Conservation (phyloP, 495 filamentous ascomycete species). For the Aspergillus indologenus region DNA sequence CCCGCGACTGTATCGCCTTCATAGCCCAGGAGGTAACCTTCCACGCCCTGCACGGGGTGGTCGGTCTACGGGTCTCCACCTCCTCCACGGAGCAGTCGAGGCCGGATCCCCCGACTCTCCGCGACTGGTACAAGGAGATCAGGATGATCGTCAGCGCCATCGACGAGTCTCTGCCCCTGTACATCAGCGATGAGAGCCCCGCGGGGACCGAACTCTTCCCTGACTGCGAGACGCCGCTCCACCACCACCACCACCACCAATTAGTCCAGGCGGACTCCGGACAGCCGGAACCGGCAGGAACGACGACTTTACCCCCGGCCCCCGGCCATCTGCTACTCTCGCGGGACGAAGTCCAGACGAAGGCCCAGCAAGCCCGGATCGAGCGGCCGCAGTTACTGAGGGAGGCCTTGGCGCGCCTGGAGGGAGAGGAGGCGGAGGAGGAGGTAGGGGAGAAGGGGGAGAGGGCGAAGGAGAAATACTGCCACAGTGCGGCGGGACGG, state of each 20-base stretch:
- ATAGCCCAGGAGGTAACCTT: slow-evolving; percentile 38
- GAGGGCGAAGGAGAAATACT: slow-evolving; percentile 33
- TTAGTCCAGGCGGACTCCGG: too few relatives aligned
- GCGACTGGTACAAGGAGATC: slow-evolving; percentile 51
- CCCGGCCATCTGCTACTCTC: slow-evolving; percentile 34
- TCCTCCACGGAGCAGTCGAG: slow-evolving; percentile 34
- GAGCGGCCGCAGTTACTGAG: slow-evolving; percentile 28
- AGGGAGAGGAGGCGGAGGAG: slow-evolving; percentile 18
- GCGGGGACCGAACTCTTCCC: slow-evolving; percentile 37
- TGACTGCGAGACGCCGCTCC: slow-evolving; percentile 50
- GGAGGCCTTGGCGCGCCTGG: slow-evolving; percentile 23
- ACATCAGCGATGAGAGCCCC: slow-evolving; percentile 50
- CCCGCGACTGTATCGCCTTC: slow-evolving; percentile 39
- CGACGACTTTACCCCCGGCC: slow-evolving; percentile 30
- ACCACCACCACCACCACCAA: slow-evolving; percentile 39
- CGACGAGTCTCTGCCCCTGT: slow-evolving; percentile 47
- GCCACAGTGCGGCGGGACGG: slow-evolving; percentile 51
- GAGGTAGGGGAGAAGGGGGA: slow-evolving; percentile 23
- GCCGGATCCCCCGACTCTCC: slow-evolving; percentile 34
- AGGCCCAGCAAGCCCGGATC: slow-evolving; percentile 26
- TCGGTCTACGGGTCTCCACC: slow-evolving; percentile 48
- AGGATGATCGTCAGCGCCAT: slow-evolving; percentile 39
- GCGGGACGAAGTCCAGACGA: slow-evolving; percentile 26
- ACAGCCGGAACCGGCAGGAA: slow-evolving; percentile 41
- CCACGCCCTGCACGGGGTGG: slow-evolving; percentile 37